A percentile compares a stretch with the other conserved stretches of the same genome.
Evolutionary conservation across 2,329 filamentous ascomycete genomes (phyloP).

Genomic region (Verruconis gallopava): DNA sequence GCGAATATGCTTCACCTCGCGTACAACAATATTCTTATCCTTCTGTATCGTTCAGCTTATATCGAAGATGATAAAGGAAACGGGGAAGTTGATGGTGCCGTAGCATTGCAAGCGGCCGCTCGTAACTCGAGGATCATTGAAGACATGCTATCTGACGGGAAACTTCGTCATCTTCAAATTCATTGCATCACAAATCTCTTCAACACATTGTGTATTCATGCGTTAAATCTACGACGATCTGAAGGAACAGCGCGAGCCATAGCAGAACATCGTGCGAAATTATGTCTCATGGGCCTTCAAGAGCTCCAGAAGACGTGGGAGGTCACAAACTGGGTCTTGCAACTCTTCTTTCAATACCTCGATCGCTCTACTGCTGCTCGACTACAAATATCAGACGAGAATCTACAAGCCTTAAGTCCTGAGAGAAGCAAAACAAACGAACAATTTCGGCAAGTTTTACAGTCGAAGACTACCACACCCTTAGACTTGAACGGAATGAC

Average conservation of each 20-base stretch:
- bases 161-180: slow-evolving; percentile 32
- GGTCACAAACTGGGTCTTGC: slow-evolving; percentile 35
- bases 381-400: not conserved
- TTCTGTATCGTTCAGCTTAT: slow-evolving; percentile 32
- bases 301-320: slow-evolving; percentile 39
- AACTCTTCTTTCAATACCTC: slow-evolving; percentile 36
- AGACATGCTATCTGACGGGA: slow-evolving; percentile 32
- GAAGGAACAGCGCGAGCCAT: slow-evolving; percentile 29
- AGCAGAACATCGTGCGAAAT: slow-evolving; percentile 35
- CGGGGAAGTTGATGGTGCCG: slow-evolving; percentile 22
- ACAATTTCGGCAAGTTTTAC: not conserved
- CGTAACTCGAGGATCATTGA: slow-evolving; percentile 35
- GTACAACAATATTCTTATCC: slow-evolving; percentile 35
- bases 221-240: slow-evolving; percentile 28
- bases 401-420: not conserved
- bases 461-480: not conserved
- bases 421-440: not conserved
- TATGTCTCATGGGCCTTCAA: slow-evolving; percentile 34
- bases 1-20: slow-evolving; percentile 31
- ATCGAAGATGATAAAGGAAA: slow-evolving; percentile 21
- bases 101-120: slow-evolving; percentile 33
- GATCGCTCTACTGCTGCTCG: slow-evolving; percentile 30
- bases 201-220: slow-evolving; percentile 36
- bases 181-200: slow-evolving; percentile 37
- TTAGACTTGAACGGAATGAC: not conserved